These are phyloP conservation scores for Xanthoconium purpureum DNA, from an alignment of 768 basidiomycete species.

Conservation along the genomic window DNA sequence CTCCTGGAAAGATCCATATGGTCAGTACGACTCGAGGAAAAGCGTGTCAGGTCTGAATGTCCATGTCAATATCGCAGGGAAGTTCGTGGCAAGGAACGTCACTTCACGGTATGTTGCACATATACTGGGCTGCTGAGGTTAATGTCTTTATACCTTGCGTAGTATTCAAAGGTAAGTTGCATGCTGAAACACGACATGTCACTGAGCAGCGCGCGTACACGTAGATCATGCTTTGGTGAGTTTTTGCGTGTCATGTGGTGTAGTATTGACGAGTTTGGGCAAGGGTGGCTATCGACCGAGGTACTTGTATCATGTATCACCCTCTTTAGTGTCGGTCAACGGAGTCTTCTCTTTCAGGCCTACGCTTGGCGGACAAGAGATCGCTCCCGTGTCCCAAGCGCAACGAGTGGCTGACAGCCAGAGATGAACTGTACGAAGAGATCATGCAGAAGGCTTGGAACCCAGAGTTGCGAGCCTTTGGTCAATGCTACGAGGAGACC, in stretches of 20 bases:
- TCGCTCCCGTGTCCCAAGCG: conserved; percentile 83
- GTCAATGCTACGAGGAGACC: conserved; percentile 88
- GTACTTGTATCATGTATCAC: conserved; percentile 29
- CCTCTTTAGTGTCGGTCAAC: not conserved
- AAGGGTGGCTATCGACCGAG: conserved; percentile 95
- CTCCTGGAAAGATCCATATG: conserved; percentile 66
- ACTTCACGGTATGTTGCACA: conserved; percentile 69
- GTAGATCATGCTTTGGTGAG: conserved; percentile 88
- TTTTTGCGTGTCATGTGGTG: not conserved
- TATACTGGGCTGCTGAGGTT: not conserved
- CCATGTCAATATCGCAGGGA: conserved; percentile 55
- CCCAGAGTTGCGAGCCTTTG: conserved; percentile 61
- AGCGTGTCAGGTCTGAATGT: conserved; percentile 23
- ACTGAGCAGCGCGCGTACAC: conserved; percentile 6
- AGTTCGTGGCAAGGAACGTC: conserved; percentile 78
- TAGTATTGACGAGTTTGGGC: not conserved
- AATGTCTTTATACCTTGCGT: conserved; percentile 3
- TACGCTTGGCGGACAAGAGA: conserved; percentile 92
- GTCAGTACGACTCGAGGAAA: conserved; percentile 44
- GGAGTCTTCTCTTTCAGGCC: conserved; percentile 38
- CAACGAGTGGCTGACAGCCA: conserved; percentile 64
- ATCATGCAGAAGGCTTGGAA: conserved; percentile 92
- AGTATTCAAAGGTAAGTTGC: conserved; percentile 75
- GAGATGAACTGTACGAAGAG: conserved; percentile 89
- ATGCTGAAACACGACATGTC: not conserved